Evolutionary conservation across 2,329 filamentous ascomycete species (phyloP), one percentile per base, ranked within the genome.

Genomic region (Fusarium acutatum): DNA sequence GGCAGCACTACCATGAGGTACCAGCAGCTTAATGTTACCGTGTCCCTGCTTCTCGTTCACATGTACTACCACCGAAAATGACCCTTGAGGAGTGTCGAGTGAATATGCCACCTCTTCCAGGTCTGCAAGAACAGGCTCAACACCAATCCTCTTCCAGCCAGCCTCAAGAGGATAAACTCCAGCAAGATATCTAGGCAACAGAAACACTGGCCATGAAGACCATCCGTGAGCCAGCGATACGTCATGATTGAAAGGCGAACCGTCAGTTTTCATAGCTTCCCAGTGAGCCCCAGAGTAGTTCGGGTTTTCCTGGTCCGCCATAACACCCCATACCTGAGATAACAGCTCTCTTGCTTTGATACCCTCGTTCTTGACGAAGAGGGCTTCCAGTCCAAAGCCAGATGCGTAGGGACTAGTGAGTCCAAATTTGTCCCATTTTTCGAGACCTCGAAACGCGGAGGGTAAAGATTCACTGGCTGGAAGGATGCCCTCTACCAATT

Each of bases 251-350:
- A 24, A 65, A 13, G 63, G 63, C 0, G 28, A 35, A 34, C 63
- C 63, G 1, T 65, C 40, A 10, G 28, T 35, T 7, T 18, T 64
- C 26, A 65, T 56, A 0, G 46, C 59, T 18, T 65, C 63, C 62
- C 62, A 65, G 28, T 65, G 62, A 30, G 59, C 62, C 0, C 62
- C 62, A 8, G 62, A 65, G 20, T 54, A 65, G 6, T 64, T 64
- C 0, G 59, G 40, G 0, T 2, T 11, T 10, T 30, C 28, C 8
- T 18, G 59, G 1, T 65, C 14, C 0, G 59, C 59, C 62, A 65
- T 65, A 17, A 1, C 9, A 6, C 59, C 59, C 59, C 62, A 65
- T 9, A 65, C 34, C 15, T 5, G 35, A 3, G 20, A 64, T 7
- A 65, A 24, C 3, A 64, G n/a, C 4, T 35, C 28, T 7, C 3